Evolutionary conservation across 352 stramenopile species (phyloP), one percentile per base, ranked within the genome.

Genomic region (Pythium myriotylum): DNA sequence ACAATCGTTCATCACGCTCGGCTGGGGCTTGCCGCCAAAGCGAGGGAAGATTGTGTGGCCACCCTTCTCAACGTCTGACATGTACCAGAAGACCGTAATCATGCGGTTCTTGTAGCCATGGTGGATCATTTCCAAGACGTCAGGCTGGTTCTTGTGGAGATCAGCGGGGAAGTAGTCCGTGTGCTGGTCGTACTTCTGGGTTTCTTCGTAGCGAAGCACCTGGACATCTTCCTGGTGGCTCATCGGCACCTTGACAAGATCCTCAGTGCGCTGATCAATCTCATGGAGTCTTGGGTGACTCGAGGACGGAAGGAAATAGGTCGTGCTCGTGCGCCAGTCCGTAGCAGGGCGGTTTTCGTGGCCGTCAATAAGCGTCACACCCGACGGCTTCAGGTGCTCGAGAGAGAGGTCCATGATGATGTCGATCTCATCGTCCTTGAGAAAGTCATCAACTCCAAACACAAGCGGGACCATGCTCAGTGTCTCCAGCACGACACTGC

Each of bases 51-150:
- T 88, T 26, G 84, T 91, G 64, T 93, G 71, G 22, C 84, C 78
- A 52, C 78, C 78, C 46, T 81, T 78, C 19, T 71, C 74, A 16
- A 94, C 82, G 41, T 92, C 82, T 33, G 82, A 93, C 84, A 93
- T 91, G 78, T 91, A 93, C 82, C 81, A 91, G 55, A 93, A 91
- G 17, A 93, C 84, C 0, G 81, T 93, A 65, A 91, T 90, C 82
- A 91, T 91, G 63, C 82, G 84, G 67, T 92, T 92, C 67, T 91
- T 89, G 70, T 81, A 79, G 23, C 81, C 80, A 35, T 90, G 62
- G 17, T 94, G 68, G 40, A 89, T 84, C 40, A 57, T 78, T 22
- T 83, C 51, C 8, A 93, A 65, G 32, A 91, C 46, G 3, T 71
- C 51, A 2, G 72, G 72, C n/a, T 68, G 76, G 56, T 88, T 88